Evolutionary conservation across 176 grass and related monocot genomes (phyloP), one percentile per base, ranked within the genome.

Genomic region (Phyllostachys edulis): DNA sequence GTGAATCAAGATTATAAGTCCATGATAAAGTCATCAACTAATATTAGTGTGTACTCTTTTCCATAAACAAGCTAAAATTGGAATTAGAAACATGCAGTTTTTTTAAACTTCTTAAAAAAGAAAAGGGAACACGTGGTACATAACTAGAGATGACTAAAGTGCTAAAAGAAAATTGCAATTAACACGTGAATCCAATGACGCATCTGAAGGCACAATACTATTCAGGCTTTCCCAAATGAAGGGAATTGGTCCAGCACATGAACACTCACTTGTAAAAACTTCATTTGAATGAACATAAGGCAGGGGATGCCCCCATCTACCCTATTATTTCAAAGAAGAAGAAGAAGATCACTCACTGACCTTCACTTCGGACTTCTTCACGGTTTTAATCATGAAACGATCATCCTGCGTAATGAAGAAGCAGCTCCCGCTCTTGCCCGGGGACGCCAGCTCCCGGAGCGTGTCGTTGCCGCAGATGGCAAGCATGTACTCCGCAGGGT

Each of bases 401-500:
- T 92, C 91, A 24, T 97, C 94, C 71, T 97, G 91, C 14, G 94
- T 94, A 10, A 97, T 71, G 61, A 94, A 94, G 83, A 94, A 97
- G 82, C 92, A 82, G 81, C 94, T 97, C 52, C 94, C 89, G 41
- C 94, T 94, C 82, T 97, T 97, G 16, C 94, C 94, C 23, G 91
- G 94, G 3, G 94, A 97, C 1, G 91, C 92, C 37, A 97, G 82
- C 80, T 92, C 89, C 76, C 87, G 85, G 63, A 97, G 83, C 18
- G 81, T 86, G 86, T 90, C 87, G 85, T 66, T 86, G 34, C 94
- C 94, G 61, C 94, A 97, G 73, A 97, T 91, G n/a, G 94, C 89
- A 20, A 97, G 80, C 94, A 97, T 92, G 85, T 97, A 97, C 75
- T 97, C 94, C 46, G 91, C 94, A 36, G 91, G 89, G 87, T 97